Conservation (phyloP, 345 rosid genomes). For the Salix caprea region DNA sequence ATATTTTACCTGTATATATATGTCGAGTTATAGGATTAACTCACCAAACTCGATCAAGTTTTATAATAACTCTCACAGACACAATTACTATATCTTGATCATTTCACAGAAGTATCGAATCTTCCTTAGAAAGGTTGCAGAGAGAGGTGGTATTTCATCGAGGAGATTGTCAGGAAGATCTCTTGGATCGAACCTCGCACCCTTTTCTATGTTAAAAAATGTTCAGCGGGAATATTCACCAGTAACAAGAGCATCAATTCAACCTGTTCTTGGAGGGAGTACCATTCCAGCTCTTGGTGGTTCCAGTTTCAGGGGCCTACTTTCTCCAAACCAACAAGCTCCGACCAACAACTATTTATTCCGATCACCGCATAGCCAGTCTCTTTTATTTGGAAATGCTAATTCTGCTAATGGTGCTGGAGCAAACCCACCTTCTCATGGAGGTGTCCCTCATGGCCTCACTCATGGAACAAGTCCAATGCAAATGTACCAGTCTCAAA, state of each 20-base stretch:
- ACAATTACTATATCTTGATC: background rate
- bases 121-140: constrained; percentile 48
- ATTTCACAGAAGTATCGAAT: constrained; percentile 61
- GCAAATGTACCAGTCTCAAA: constrained; percentile 7
- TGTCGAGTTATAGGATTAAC: no score
- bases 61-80: background rate
- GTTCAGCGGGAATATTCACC: background rate
- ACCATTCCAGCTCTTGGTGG: background rate
- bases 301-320: background rate
- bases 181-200: constrained; percentile 28
- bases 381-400: background rate
- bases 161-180: constrained; percentile 9
- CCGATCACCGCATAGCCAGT: constrained; percentile 9
- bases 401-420: background rate
- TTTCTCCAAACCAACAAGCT: constrained; percentile 2
- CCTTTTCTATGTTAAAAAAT: background rate
- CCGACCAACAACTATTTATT: constrained; percentile 6
- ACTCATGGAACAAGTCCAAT: background rate
- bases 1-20: no score
- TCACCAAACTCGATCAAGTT: no score
- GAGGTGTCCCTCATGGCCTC: background rate
- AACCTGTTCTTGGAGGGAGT: background rate
- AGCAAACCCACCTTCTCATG: background rate
- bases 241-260: background rate
- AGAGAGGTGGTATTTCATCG: constrained; percentile 15